Percentiles rank a stretch among this genome's conserved stretches.
Evolutionary conservation across 2,329 filamentous ascomycete species (phyloP).

Genomic region (Claviceps spartinae): DNA sequence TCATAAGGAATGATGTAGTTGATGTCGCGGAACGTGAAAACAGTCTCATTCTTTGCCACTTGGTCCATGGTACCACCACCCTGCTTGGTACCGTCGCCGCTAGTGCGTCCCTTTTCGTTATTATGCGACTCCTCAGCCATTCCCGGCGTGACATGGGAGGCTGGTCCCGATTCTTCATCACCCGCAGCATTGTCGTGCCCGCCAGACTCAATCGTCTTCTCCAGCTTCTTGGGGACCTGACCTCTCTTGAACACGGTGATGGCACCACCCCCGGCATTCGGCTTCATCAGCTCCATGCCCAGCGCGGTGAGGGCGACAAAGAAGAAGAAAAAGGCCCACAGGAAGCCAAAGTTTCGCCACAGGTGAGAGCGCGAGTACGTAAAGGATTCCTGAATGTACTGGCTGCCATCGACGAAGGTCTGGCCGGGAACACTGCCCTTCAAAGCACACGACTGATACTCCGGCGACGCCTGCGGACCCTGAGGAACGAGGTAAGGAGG

Average conservation of each 20-base stretch:
- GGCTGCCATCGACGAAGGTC: slow-evolving; percentile 35
- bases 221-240: slow-evolving; percentile 44
- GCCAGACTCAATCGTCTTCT: slow-evolving; percentile 42
- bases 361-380: slow-evolving; percentile 43
- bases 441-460: slow-evolving; percentile 41
- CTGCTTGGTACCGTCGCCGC: slow-evolving; percentile 9
- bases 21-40: slow-evolving; percentile 40
- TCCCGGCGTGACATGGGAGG: slow-evolving; percentile 43
- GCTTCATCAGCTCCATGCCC: slow-evolving; percentile 53
- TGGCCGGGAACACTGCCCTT: slow-evolving; percentile 31
- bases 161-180: slow-evolving; percentile 34
- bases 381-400: slow-evolving; percentile 40
- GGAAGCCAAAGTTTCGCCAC: slow-evolving; percentile 67
- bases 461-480: slow-evolving; percentile 15
- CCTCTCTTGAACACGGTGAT: slow-evolving; percentile 51
- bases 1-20: slow-evolving; percentile 41
- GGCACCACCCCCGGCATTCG: slow-evolving; percentile 43
- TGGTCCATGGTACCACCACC: slow-evolving; percentile 22
- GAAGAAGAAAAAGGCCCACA: slow-evolving; percentile 61
- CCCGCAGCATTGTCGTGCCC: slow-evolving; percentile 27
- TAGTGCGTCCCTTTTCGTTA: slow-evolving; percentile 1
- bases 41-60: slow-evolving; percentile 47
- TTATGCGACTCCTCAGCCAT: slow-evolving; percentile 28
- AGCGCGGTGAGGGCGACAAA: slow-evolving; percentile 61
- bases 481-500: slow-evolving; percentile 44